Base-by-base conservation (phyloP, 805 yeast genomes). In the Ascoidea rubescens region DNA sequence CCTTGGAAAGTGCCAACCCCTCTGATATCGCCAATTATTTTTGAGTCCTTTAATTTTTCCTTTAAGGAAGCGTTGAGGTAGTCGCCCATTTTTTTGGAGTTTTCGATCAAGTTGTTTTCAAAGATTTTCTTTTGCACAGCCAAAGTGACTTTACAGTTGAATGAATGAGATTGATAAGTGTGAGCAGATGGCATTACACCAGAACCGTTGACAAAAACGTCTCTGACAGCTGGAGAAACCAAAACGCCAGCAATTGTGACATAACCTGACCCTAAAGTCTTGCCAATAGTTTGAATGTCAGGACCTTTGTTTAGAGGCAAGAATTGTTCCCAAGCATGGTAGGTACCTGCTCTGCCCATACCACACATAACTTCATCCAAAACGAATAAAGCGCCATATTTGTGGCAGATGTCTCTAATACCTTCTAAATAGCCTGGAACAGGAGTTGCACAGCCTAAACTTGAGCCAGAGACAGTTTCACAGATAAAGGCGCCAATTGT, bases 1-100 rank as follows among this genome's bases (percentile, higher is more conserved):
- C 79, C 68, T 73, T 81, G 70, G 64, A 80, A 80, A 45, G 78
- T 75, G 55, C 84, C 85, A 53, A 77, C 67, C 52, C 86, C 86
- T 64, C 86, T 72, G 45, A 80, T 73, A 57, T 80, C 80, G 54
- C 83, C 85, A 28, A 71, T 79, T 50, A 71, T 67, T 50, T 64
- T 64, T 54, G 60, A 60, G 48, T 65, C 65, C 8, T 56, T 48
- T 17, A 73, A 57, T 45, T 63, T 62, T 37, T 64, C 64, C 53
- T 64, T 62, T 49, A 77, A 62, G 56, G 61, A 64, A 16, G 57
- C 58, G 55, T 70, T 77, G 58, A 77, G 56, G 54, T 71, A 63
- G 52, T 59, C 67, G 54, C 81, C 82, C 59, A 60, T 66, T 49
- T 65, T 62, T 57, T 67, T 64, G 47, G 74, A 70, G 60, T 75